Evolutionary conservation across 176 grass and related monocot species (phyloP).

Genomic region (Oryza brachyantha): DNA sequence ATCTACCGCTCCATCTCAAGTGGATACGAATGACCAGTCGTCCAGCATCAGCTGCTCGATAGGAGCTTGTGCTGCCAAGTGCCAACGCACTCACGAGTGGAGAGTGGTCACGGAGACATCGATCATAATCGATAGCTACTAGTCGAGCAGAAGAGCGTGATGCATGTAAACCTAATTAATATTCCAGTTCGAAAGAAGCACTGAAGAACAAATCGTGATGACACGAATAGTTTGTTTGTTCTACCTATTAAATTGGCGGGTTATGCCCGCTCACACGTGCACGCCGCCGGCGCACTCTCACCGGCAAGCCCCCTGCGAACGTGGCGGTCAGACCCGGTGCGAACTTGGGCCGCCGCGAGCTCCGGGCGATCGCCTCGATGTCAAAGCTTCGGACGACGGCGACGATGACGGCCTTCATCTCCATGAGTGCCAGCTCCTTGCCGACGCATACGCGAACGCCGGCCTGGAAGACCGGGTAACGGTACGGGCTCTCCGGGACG

Average conservation of each 20-base stretch:
- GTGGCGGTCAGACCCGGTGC: conserved; percentile 73
- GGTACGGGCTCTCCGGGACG: conserved; percentile 58
- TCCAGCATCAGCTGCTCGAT: conserved; percentile 16
- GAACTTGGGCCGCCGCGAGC: conserved; percentile 51
- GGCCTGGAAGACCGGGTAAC: conserved; percentile 82
- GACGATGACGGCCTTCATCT: conserved; percentile 81
- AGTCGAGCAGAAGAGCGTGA: conserved; percentile 29
- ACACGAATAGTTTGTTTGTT: conserved; percentile 29
- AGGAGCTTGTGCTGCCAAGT: conserved; percentile 26
- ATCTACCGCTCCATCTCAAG: conserved; percentile 1
- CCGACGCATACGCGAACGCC: conserved; percentile 74
- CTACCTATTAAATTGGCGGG: conserved; percentile 20
- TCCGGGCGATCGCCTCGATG: conserved; percentile 37
- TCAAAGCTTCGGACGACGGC: conserved; percentile 58
- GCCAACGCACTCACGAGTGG: conserved; percentile 42
- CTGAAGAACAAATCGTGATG: conserved; percentile 18
- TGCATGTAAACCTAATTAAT: conserved; percentile 23
- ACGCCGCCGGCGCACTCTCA: conserved; percentile 53
- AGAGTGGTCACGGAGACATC: conserved; percentile 25
- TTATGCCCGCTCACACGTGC: conserved; percentile 5
- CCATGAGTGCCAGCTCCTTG: conserved; percentile 78
- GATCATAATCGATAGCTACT: conserved; percentile 27
- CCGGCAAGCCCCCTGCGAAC: conserved; percentile 65
- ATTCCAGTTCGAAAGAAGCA: conserved; percentile 18
- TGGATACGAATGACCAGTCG: conserved; percentile 12